A percentile compares a stretch with the other conserved stretches of the same genome.
These are phyloP conservation scores for Bipolaris gigantea DNA, from an alignment of 2,329 filamentous ascomycete genomes.

Conservation along the genomic window DNA sequence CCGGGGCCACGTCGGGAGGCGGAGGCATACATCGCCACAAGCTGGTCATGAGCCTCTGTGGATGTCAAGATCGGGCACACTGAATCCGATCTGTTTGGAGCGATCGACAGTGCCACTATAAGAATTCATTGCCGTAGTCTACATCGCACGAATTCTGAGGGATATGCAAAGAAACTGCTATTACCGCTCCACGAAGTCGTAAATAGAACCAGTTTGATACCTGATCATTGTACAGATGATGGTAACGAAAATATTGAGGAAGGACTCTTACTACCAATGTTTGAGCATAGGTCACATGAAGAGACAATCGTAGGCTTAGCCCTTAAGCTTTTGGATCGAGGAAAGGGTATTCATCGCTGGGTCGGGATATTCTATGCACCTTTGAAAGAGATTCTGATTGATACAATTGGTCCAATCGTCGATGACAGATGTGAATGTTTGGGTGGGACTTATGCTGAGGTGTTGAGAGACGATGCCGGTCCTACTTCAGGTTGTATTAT, in stretches of 20 bases:
- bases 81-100: neutral
- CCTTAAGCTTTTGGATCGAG: neutral
- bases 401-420: neutral
- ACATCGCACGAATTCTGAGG: neutral
- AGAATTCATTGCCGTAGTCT: neutral
- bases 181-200: neutral
- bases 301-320: neutral
- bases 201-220: neutral
- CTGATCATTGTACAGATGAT: neutral
- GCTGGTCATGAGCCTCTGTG: neutral
- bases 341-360: neutral
- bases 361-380: neutral
- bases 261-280: neutral
- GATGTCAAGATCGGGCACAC: neutral
- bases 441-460: neutral
- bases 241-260: neutral
- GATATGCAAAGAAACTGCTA: neutral
- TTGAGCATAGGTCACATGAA: neutral
- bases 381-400: neutral
- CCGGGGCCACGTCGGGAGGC: neutral
- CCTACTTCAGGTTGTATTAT: neutral
- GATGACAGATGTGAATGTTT: neutral
- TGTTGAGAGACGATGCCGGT: neutral
- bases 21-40: neutral
- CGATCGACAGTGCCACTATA: neutral